Conservation (phyloP, 2,329 filamentous ascomycete species). For the Epichloe uncinata region DNA sequence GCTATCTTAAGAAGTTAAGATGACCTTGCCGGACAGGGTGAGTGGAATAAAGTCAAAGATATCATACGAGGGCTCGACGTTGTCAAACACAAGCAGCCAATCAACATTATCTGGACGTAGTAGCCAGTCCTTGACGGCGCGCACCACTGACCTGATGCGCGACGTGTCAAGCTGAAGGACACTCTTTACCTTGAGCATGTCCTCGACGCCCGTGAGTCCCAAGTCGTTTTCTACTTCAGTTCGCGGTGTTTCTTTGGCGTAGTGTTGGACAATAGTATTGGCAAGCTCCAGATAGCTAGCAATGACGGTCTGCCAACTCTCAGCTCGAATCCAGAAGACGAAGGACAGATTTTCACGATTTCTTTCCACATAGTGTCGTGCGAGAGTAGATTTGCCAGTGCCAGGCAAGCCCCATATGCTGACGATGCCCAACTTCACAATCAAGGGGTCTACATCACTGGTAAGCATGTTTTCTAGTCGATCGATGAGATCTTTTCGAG, state of each 20-base stretch:
- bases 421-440: slow-evolving; percentile 10
- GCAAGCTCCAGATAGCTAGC: slow-evolving; percentile 15
- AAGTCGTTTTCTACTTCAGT: slow-evolving; percentile 12
- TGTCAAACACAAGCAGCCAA: slow-evolving; percentile 15
- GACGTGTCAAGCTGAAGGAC: slow-evolving; percentile 11
- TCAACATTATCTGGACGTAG: slow-evolving; percentile 12
- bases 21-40: slow-evolving; percentile 13
- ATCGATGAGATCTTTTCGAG: slow-evolving; percentile 9
- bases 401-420: slow-evolving; percentile 12
- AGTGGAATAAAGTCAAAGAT: slow-evolving; percentile 14
- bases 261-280: slow-evolving; percentile 10
- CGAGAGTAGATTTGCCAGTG: slow-evolving; percentile 13
- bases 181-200: slow-evolving; percentile 14
- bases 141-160: slow-evolving; percentile 12
- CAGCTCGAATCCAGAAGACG: slow-evolving; percentile 15
- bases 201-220: slow-evolving; percentile 11
- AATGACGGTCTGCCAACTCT: slow-evolving; percentile 15
- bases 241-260: slow-evolving; percentile 9
- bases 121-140: slow-evolving; percentile 15
- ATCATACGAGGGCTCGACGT: slow-evolving; percentile 13
- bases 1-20: slow-evolving; percentile 12
- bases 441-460: slow-evolving; percentile 3
- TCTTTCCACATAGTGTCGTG: slow-evolving; percentile 12
- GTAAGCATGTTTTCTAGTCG: slow-evolving; percentile 9
- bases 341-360: slow-evolving; percentile 11